phyloP scores from a whole-genome alignment of 2,329 filamentous ascomycete genomes.

The Diplodia scrobiculata region DNA sequence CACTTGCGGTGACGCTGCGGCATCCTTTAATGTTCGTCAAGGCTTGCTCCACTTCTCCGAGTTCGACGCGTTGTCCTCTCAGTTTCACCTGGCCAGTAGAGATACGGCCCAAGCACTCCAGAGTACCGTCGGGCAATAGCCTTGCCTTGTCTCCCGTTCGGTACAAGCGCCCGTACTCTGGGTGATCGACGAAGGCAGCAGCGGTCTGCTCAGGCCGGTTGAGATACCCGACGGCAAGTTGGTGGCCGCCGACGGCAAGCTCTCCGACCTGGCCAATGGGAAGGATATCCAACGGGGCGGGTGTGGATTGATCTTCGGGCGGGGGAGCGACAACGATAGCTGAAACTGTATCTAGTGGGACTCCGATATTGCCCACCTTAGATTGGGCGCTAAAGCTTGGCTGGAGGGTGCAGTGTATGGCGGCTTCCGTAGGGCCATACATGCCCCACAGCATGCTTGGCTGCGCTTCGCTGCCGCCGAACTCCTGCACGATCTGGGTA shows the following conservation, averaged over 20 bases:
- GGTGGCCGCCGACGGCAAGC: constrained; percentile 76
- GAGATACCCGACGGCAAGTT: constrained; percentile 78
- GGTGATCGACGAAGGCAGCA: constrained; percentile 68
- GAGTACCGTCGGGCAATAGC: constrained; percentile 64
- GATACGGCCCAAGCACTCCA: constrained; percentile 84
- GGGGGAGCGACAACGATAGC: constrained; percentile 66
- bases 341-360: constrained; percentile 79
- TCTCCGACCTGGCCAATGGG: constrained; percentile 72
- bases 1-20: constrained; percentile 66
- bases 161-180: constrained; percentile 69
- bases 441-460: constrained; percentile 80
- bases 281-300: constrained; percentile 55
- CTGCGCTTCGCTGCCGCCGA: constrained; percentile 61
- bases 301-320: constrained; percentile 30
- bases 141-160: constrained; percentile 82
- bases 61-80: constrained; percentile 77
- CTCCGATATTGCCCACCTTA: constrained; percentile 70
- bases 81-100: constrained; percentile 82
- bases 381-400: constrained; percentile 60
- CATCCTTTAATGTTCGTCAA: constrained; percentile 46
- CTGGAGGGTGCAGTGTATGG: constrained; percentile 85
- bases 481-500: constrained; percentile 72
- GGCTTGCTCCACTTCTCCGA: constrained; percentile 60
- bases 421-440: constrained; percentile 91
- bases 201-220: constrained; percentile 77